Percentiles rank a stretch among this genome's conserved stretches.
Conservation (phyloP, 2,329 filamentous ascomycete genomes). For the Fusarium xyrophilum region DNA sequence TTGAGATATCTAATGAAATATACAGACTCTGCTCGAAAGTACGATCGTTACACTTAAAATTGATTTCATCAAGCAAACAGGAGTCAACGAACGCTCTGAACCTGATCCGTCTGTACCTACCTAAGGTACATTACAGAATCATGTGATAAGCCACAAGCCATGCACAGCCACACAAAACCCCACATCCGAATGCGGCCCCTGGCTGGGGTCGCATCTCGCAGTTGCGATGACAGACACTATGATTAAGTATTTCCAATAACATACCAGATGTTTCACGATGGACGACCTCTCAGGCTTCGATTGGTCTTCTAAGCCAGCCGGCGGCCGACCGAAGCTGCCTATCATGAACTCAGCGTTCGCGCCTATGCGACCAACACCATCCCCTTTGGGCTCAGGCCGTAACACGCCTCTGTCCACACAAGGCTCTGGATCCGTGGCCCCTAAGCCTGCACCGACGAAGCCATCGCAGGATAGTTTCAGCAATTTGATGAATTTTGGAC, state of each 20-base stretch:
- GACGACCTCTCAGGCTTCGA: constrained; percentile 68
- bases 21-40: not conserved
- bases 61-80: not conserved
- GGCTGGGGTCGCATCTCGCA: constrained; percentile 26
- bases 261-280: constrained; percentile 52
- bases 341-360: constrained; percentile 56
- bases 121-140: no score
- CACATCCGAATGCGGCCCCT: constrained; percentile 39
- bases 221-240: constrained; percentile 39
- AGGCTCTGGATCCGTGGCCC: constrained; percentile 51
- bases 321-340: constrained; percentile 47
- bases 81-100: not conserved
- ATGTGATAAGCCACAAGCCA: constrained; percentile 28
- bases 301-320: constrained; percentile 59
- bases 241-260: constrained; percentile 38
- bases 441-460: constrained; percentile 57
- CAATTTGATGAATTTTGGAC: constrained; percentile 69
- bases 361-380: constrained; percentile 62
- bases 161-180: constrained; percentile 34
- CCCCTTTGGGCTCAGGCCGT: constrained; percentile 61
- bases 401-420: constrained; percentile 64
- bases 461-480: constrained; percentile 77
- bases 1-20: not conserved
- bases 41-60: not conserved
- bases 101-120: not conserved